Base-by-base conservation (phyloP, 176 grass and related monocot species). In the Saccharum officinarum region DNA sequence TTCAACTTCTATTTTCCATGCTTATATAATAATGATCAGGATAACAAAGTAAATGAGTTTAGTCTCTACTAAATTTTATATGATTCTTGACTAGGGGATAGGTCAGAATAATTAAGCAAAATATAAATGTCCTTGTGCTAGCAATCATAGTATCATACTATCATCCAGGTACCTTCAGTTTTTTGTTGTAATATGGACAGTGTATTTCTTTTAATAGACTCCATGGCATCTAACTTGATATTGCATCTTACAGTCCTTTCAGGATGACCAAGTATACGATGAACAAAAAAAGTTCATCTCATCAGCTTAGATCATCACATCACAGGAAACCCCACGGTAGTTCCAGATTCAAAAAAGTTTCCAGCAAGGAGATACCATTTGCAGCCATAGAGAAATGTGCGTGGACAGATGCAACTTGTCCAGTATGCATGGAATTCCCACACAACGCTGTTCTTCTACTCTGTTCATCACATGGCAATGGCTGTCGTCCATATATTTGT, bases 401-500 rank as follows among this genome's bases (percentile, higher is more conserved):
- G 7, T 94, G 97, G 97, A 80, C 83, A 80, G 90, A 95, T 36
- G 93, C 86, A 45, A 83, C 85, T 42, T 98, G 96, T 49, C 86
- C 97, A 36, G 88, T 98, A 14, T 96, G 97, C 84, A 87, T 95
- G 67, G 97, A 98, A 86, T 67, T 86, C 26, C 93, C 97, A 25
- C 97, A 98, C 80, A 92, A 89, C 54, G 91, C 93, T 49, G 91
- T 95, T 12, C 93, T 98, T 67, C 86, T 98, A 50, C 88, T 95
- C 8, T 98, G 93, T 69, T 95, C 93, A 6, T 98, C 97, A 65
- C 90, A 96, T 73, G 84, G 92, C 82, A 95, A 89, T 64, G 97
- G 93, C 1, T 98, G 93, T 11, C 93, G 88, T 25, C 93, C 93
- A 62, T 98, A 93, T 81, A 94, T 98, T 75, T 98, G 97, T 47